Base-by-base conservation (phyloP, 257 asterid species). In the Paulownia fortunei region DNA sequence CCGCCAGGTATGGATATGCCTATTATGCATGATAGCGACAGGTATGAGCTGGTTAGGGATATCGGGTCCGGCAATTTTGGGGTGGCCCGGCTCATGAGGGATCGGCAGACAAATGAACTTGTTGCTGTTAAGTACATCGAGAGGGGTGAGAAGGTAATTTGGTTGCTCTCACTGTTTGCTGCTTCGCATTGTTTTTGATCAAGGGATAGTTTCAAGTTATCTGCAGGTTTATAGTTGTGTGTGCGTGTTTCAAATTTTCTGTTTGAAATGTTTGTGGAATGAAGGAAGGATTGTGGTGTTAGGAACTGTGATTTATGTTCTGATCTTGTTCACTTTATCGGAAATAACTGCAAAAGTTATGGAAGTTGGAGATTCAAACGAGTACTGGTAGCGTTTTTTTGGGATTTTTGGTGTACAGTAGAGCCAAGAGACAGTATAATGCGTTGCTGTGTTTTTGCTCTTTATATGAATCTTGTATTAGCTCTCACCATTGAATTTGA, bases 121-220 rank as follows among this genome's bases (percentile, higher is more conserved):
- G 98, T 93, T 81, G 99, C 99, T 76, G 98, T 93, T 8, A 95
- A 95, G 97, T 95, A 95, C 68, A 95, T 95, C 87, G 99, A 95
- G 86, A 87, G 99, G 83, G 99, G 99, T 49, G 97, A 91, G 80
- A 95, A 95, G 99, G 98, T 95, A 71, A 54, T 23, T 77, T 16
- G n/a, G 7, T 39, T 75, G 19, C 77, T 30, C 15, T 64, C 46
- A 13, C 26, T 32, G 0, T 69, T 21, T 46, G 37, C 3, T 70
- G 59, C 3, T 30, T 21, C 47, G 42, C 7, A 2, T 23, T 74
- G 60, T 56, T 18, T 2, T 23, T 55, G 41, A 39, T 58, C 67
- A 58, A 18, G 41, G 23, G 47, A 59, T 42, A 8, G 24, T 23
- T 67, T 44, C 24, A 16, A 21, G 52, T 66, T 39, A 10, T 21